These are phyloP conservation scores for Blastomyces silverae DNA, from an alignment of 2,329 filamentous ascomycete genomes.

Conservation along the genomic window DNA sequence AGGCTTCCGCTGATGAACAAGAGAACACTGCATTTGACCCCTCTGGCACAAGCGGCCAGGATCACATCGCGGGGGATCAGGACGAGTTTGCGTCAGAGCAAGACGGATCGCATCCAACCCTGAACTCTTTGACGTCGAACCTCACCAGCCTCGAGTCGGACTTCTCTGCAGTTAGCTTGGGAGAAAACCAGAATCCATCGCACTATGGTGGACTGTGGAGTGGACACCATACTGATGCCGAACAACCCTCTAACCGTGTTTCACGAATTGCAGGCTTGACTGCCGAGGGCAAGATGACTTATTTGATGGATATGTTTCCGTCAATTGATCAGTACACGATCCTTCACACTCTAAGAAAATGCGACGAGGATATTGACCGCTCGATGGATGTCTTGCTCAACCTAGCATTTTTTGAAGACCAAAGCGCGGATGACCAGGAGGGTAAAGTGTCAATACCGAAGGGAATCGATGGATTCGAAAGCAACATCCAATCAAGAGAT, in stretches of 20 bases:
- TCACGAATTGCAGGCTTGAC: slow-evolving; percentile 25
- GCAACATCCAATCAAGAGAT: slow-evolving; percentile 38
- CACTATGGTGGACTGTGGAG: background rate
- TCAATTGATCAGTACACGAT: slow-evolving; percentile 61
- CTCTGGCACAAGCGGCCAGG: slow-evolving; percentile 56
- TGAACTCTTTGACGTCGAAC: slow-evolving; percentile 45
- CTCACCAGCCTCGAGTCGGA: slow-evolving; percentile 45
- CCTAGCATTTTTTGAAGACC: slow-evolving; percentile 63
- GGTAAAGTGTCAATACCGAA: slow-evolving; percentile 48
- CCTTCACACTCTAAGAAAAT: slow-evolving; percentile 59
- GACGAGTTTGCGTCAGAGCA: slow-evolving; percentile 26
- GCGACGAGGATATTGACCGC: slow-evolving; percentile 57
- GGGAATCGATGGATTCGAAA: slow-evolving; percentile 74
- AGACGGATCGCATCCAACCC: slow-evolving; percentile 29
- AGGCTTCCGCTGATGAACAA: slow-evolving; percentile 64
- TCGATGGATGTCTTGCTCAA: slow-evolving; percentile 77
- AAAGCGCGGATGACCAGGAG: slow-evolving; percentile 47
- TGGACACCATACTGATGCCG: background rate
- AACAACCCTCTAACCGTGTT: background rate
- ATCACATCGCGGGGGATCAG: slow-evolving; percentile 23
- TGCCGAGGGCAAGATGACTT: slow-evolving; percentile 54
- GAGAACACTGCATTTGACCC: slow-evolving; percentile 63
- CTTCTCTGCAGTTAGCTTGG: slow-evolving; percentile 35
- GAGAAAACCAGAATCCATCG: slow-evolving; percentile 4
- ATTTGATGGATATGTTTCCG: slow-evolving; percentile 65